Percentiles rank a stretch among this genome's conserved stretches.
Conservation (phyloP, 1,284 basidiomycete genomes). For the Amylostereum chailletii region DNA sequence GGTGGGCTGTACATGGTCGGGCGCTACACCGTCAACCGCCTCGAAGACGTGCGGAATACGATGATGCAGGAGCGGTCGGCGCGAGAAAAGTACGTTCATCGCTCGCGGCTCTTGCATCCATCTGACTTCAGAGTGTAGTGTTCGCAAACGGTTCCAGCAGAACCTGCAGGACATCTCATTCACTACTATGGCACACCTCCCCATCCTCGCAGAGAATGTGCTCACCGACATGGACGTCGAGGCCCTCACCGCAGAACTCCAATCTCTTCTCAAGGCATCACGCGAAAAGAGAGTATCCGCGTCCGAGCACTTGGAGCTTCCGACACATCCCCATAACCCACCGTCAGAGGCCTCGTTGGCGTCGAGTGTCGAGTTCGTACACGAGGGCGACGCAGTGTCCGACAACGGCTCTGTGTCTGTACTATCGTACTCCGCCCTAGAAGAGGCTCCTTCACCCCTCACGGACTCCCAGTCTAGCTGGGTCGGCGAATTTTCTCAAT, state of each 20-base stretch:
- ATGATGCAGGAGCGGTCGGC: slow-evolving; percentile 59
- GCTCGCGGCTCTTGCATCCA: slow-evolving; percentile 3
- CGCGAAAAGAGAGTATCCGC: neutral
- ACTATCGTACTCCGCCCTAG: slow-evolving; percentile 20
- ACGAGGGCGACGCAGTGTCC: slow-evolving; percentile 40
- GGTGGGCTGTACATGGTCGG: slow-evolving; percentile 67
- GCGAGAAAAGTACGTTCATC: slow-evolving; percentile 58
- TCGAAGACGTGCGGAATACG: slow-evolving; percentile 65
- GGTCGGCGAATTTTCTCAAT: slow-evolving; percentile 35
- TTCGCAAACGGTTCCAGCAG: slow-evolving; percentile 71
- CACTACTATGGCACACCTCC: slow-evolving; percentile 74
- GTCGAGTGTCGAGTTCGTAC: slow-evolving; percentile 36
- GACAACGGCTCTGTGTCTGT: slow-evolving; percentile 37
- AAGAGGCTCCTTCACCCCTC: slow-evolving; percentile 23
- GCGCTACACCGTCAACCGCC: slow-evolving; percentile 53
- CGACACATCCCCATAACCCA: slow-evolving; percentile 9
- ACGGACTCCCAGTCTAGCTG: slow-evolving; percentile 38
- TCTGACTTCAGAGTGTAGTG: slow-evolving; percentile 29
- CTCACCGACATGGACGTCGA: slow-evolving; percentile 80
- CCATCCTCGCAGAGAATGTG: slow-evolving; percentile 68
- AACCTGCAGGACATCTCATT: slow-evolving; percentile 80
- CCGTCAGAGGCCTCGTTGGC: slow-evolving; percentile 32
- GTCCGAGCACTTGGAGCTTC: slow-evolving; percentile 7
- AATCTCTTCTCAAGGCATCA: slow-evolving; percentile 32
- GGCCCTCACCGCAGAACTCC: slow-evolving; percentile 64